phyloP scores from a whole-genome alignment of 495 filamentous ascomycete species.

The Lasiosphaeriaceae sp. region DNA sequence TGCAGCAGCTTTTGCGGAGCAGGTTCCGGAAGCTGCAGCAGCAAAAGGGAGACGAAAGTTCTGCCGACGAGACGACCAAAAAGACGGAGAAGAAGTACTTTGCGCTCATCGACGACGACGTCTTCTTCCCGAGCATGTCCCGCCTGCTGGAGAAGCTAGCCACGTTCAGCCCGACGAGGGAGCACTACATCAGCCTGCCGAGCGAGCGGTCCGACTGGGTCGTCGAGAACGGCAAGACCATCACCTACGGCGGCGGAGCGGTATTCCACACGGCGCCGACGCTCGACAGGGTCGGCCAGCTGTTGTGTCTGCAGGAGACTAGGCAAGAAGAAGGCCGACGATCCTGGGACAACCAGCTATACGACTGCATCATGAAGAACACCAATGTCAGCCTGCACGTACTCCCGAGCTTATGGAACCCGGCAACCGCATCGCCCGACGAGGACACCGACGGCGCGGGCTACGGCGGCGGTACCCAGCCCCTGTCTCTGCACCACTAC shows the following conservation, averaged over 20 bases:
- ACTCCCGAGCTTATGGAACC: conserved; percentile 45
- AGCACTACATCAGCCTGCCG: conserved; percentile 53
- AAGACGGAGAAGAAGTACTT: conserved; percentile 23
- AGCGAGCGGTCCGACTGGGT: conserved; percentile 48
- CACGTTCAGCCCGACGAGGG: conserved; percentile 43
- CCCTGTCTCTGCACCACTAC: conserved; percentile 59
- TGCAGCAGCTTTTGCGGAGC: conserved; percentile 21
- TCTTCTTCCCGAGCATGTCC: conserved; percentile 54
- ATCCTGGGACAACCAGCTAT: conserved; percentile 30
- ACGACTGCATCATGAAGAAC: conserved; percentile 51
- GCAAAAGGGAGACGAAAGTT: neutral
- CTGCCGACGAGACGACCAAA: neutral
- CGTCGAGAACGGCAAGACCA: conserved; percentile 37
- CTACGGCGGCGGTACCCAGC: conserved; percentile 51
- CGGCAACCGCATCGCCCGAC: conserved; percentile 16
- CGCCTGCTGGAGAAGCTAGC: conserved; percentile 44
- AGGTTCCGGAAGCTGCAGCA: conserved; percentile 1
- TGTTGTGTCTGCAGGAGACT: conserved; percentile 30
- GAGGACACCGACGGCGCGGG: conserved; percentile 52
- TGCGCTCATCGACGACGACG: conserved; percentile 36
- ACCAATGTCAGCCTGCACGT: conserved; percentile 48
- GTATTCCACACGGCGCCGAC: conserved; percentile 55
- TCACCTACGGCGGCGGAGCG: conserved; percentile 58
- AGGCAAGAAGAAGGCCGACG: conserved; percentile 5
- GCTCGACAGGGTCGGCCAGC: conserved; percentile 30